Evolutionary conservation across 2,329 filamentous ascomycete genomes (phyloP), one percentile per base, ranked within the genome.

Genomic region (Sclerotinia sclerotiorum): DNA sequence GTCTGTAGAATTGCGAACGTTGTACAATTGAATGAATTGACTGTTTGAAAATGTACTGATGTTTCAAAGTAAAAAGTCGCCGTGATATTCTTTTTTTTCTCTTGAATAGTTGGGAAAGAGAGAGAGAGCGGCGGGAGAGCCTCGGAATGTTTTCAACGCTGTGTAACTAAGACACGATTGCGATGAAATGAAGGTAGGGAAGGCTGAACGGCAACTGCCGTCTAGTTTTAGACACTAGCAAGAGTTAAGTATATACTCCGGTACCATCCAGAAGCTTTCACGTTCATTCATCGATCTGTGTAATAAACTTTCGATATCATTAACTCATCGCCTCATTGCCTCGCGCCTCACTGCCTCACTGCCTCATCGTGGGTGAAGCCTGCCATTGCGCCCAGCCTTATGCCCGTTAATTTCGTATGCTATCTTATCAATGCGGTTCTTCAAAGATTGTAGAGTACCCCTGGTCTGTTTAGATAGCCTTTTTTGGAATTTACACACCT

Each of bases 121-220:
- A 56, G 21, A 8, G 35, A 39, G 21, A 54, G 19, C 13, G 39
- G 13, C 35, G 17, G 19, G 54, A 55, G 54, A 21, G 19, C 21
- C 29, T 56, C n/a, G 6, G 32, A 56, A 35, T 13, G 35, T n/a
- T 39, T 56, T 17, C 13, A 32, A 56, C 49, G 58, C n/a, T 46
- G 32, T 62, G 21, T n/a, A 64, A n/a, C n/a, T n/a, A 29, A 29
- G 29, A 29, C 5, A 29, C 29, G 29, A 29, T 29, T 29, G 5
- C 19, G 32, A 52, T 24, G 29, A 7, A 35, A 19, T n/a, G 44
- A 21, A 39, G 54, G 54, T 24, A 39, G 15, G 21, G 24, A 29
- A 46, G 27, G 24, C 39, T 32, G 29, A 32, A n/a, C 67, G 67
- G 67, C 61, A 65, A 65, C 17, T 68, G 42, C 67, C 67, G 67